Base-by-base conservation (phyloP, 306 rosid species). In the Vigna hirtella region DNA sequence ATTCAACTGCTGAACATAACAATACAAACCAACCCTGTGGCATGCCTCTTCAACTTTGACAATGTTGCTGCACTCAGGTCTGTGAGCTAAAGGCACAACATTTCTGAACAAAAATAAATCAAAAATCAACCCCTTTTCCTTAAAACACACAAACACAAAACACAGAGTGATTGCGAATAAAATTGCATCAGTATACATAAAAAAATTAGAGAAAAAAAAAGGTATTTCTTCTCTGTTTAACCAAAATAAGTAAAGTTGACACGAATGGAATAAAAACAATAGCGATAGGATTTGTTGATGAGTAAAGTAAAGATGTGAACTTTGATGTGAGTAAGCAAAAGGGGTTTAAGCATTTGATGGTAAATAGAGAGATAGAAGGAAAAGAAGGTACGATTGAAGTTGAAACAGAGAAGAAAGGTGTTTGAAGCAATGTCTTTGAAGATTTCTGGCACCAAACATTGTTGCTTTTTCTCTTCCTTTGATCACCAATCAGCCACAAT, bases 401-500 rank as follows among this genome's bases (percentile, higher is more conserved):
- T 86, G 92, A 80, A 87, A 82, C 51, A 91, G 82, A 75, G 83
- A 79, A 12, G 86, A 85, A n/a, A 86, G 56, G 73, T 88, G 40
- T 74, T 86, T 90, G 81, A 86, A 87, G 90, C 84, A 83, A 66
- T 84, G 89, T 65, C 76, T 83, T 42, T 79, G 89, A 30, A 87
- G 87, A 62, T 78, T 84, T 73, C 91, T 86, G 34, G 91, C 77
- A 75, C 84, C 80, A 17, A 86, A 89, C 98, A 94, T 82, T 50
- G 5, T 91, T 71, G 88, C 73, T 55, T 32, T 79, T 32, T 79
- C 34, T 22, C 53, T 30, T 53, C 36, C 18, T 68, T 78, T 20
- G 18, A 17, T 69, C 82, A 78, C 26, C 66, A 61, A 61, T 61
- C 14, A 55, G 12, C 24, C 6, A 51, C 69, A 52, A 48, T 40